phyloP scores from a whole-genome alignment of 164 flowering plant species.

The Platanus orientalis region DNA sequence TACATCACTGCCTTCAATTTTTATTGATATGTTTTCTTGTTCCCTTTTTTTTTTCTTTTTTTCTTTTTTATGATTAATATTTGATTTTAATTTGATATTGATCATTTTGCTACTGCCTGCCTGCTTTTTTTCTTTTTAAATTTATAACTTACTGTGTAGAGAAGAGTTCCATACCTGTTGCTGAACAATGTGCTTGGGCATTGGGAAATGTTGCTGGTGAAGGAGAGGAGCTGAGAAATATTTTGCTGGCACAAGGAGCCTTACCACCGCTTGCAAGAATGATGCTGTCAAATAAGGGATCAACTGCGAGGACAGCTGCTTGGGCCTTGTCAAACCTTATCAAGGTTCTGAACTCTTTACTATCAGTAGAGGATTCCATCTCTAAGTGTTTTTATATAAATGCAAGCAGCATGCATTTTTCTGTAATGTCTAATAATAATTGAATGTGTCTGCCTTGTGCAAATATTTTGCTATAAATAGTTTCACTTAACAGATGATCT shows the following conservation, averaged over 20 bases:
- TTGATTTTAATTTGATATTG: background rate
- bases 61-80: too few species aligned
- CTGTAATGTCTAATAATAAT: too few species aligned
- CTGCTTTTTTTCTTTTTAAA: conserved; percentile 2
- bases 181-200: conserved; percentile 99
- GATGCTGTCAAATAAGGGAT: conserved; percentile 87
- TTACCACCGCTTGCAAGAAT: conserved; percentile 85
- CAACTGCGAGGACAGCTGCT: conserved; percentile 95
- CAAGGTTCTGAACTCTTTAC: conserved; percentile 47
- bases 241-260: conserved; percentile 90
- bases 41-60: background rate
- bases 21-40: conserved; percentile 1
- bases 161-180: conserved; percentile 83
- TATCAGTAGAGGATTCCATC: too few species aligned
- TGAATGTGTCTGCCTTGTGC: too few species aligned
- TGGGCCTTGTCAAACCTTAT: conserved; percentile 97
- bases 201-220: conserved; percentile 99
- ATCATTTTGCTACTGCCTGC: conserved; percentile 4
- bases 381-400: too few species aligned
- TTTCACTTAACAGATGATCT: too few species aligned
- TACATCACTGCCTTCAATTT: too few species aligned
- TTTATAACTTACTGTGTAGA: conserved; percentile 38
- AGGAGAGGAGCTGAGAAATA: conserved; percentile 81
- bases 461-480: too few species aligned
- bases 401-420: too few species aligned